These are phyloP conservation scores for Penstemon barbatus DNA, from an alignment of 257 asterid species.

Conservation along the genomic window DNA sequence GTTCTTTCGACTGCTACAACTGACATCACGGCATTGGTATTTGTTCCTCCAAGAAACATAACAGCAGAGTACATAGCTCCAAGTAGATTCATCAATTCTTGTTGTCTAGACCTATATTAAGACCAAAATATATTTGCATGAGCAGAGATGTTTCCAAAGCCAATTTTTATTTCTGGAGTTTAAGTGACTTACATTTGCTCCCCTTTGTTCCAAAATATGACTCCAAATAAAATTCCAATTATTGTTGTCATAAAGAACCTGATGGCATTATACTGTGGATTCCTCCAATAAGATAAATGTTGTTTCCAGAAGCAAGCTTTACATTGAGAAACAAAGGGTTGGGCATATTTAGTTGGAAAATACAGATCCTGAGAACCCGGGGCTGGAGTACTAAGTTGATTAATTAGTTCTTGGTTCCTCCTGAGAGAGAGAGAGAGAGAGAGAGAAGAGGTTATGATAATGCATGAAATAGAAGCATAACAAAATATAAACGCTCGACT, in stretches of 20 bases:
- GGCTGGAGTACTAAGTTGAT: slow-evolving; percentile 58
- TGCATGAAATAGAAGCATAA: background rate
- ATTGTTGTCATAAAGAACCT: slow-evolving; percentile 65
- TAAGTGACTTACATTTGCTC: slow-evolving; percentile 48
- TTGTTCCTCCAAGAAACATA: slow-evolving; percentile 84
- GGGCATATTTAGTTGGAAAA: slow-evolving; percentile 61
- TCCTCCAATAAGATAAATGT: slow-evolving; percentile 70
- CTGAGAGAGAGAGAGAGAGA: slow-evolving; percentile 33
- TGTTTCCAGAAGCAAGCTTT: slow-evolving; percentile 88
- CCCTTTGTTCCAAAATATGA: slow-evolving; percentile 75
- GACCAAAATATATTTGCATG: slow-evolving; percentile 5
- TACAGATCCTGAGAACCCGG: slow-evolving; percentile 62
- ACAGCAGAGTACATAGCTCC: slow-evolving; percentile 85
- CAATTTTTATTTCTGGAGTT: background rate
- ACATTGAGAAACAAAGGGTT: slow-evolving; percentile 59
- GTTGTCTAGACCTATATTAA: slow-evolving; percentile 58
- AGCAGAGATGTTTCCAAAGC: background rate
- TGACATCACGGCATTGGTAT: slow-evolving; percentile 69
- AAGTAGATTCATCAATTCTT: slow-evolving; percentile 61
- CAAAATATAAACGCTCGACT: background rate
- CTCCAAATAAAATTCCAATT: slow-evolving; percentile 67
- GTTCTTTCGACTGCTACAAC: slow-evolving; percentile 81
- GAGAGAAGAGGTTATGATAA: background rate
- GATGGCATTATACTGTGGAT: slow-evolving; percentile 65
- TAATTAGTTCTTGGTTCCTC: slow-evolving; percentile 74